Evolutionary conservation across 139 green algal species (phyloP).

Genomic region (Ettlia oleoabundans): DNA sequence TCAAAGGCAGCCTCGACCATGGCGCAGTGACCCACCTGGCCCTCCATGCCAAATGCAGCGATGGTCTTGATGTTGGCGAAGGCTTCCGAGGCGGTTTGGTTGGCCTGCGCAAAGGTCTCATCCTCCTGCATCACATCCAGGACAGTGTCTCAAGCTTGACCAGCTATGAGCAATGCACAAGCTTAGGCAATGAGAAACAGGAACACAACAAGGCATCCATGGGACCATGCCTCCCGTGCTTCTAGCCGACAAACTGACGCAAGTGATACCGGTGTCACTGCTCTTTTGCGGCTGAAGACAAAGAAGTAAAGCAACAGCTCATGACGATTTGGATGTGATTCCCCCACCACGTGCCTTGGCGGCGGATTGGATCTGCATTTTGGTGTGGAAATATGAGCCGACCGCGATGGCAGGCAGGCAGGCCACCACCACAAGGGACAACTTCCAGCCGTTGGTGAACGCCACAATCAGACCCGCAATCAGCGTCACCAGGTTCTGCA

Average conservation of each 20-base stretch:
- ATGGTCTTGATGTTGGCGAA: conserved; percentile 74
- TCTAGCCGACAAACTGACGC: too few species aligned
- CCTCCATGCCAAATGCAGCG: conserved; percentile 77
- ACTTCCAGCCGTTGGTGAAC: conserved; percentile 73
- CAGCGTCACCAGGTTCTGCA: conserved; percentile 63
- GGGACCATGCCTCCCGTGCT: too few species aligned
- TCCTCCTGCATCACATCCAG: conserved; percentile 25
- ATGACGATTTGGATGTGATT: too few species aligned
- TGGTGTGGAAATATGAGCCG: background rate
- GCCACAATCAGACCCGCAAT: conserved; percentile 64
- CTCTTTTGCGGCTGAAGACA: too few species aligned
- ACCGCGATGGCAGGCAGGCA: conserved; percentile 11
- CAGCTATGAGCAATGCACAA: background rate
- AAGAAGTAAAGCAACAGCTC: too few species aligned
- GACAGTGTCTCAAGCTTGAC: background rate
- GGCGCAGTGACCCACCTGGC: conserved; percentile 41
- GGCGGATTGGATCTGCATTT: background rate
- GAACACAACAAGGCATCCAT: too few species aligned
- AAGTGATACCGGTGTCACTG: background rate
- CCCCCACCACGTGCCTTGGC: background rate
- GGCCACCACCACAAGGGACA: conserved; percentile 60
- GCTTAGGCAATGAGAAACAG: too few species aligned
- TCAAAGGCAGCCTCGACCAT: too few species aligned
- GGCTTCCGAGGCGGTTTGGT: conserved; percentile 75
- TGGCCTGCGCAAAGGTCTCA: conserved; percentile 71